A percentile compares a stretch with the other conserved stretches of the same genome.
phyloP scores from a whole-genome alignment of 106 monocot genomes.

The Gastrodia elata region DNA sequence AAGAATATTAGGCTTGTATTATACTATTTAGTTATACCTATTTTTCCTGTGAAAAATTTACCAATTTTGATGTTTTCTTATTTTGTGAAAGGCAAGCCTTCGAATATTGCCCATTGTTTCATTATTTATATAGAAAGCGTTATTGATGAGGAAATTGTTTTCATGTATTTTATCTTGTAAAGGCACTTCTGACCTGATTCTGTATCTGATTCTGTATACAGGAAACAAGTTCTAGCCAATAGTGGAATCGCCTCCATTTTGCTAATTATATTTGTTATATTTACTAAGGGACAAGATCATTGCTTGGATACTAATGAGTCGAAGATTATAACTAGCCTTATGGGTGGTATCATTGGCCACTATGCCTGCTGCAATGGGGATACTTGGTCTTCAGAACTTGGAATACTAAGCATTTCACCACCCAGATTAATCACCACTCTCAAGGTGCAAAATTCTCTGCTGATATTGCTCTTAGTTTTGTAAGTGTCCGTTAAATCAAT shows the following conservation, averaged over 20 bases:
- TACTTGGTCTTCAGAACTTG: constrained; percentile 75
- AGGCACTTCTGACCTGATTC: neutral
- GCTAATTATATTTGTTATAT: constrained; percentile 21
- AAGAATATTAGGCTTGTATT: no score
- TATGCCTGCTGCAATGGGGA: constrained; percentile 76
- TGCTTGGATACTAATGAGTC: constrained; percentile 54
- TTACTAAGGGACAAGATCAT: constrained; percentile 38
- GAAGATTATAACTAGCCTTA: constrained; percentile 36
- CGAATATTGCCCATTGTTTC: neutral
- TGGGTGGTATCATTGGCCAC: constrained; percentile 63
- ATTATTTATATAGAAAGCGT: neutral
- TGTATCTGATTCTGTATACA: constrained; percentile 18
- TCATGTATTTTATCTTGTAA: neutral
- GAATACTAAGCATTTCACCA: constrained; percentile 51
- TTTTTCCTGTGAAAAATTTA: neutral
- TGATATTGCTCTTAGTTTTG: neutral
- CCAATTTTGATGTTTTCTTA: neutral
- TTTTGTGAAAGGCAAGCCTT: neutral
- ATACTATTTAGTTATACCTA: no score
- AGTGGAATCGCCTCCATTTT: constrained; percentile 54
- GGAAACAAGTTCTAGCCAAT: constrained; percentile 69
- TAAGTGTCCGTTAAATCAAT: neutral
- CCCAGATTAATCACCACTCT: constrained; percentile 65
- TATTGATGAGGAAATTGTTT: neutral
- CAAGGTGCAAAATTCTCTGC: constrained; percentile 28